Conservation (phyloP, 2,329 filamentous ascomycete genomes). For the Salinomyces thailandicus region DNA sequence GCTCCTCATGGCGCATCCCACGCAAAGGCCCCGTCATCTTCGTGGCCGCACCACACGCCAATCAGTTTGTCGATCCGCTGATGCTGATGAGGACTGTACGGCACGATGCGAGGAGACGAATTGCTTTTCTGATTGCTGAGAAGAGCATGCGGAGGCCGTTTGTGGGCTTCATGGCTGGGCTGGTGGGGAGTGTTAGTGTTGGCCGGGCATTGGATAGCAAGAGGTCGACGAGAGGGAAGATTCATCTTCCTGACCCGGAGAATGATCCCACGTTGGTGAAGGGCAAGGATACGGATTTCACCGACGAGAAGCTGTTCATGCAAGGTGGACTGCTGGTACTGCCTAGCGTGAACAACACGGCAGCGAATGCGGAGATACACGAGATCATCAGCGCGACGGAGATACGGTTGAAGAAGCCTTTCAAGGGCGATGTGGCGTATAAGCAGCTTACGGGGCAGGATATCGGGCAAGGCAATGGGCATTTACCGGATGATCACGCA, state of each 20-base stretch:
- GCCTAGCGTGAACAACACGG: conserved; percentile 69
- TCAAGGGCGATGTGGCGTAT: conserved; percentile 65
- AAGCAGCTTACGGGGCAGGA: conserved; percentile 67
- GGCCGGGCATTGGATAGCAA: conserved; percentile 82
- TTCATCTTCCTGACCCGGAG: conserved; percentile 83
- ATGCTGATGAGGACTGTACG: conserved; percentile 86
- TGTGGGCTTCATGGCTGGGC: conserved; percentile 74
- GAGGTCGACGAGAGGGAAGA: conserved; percentile 64
- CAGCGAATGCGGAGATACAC: conserved; percentile 72
- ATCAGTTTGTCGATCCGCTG: conserved; percentile 94
- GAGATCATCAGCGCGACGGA: conserved; percentile 73
- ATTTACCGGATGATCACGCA: conserved; percentile 45
- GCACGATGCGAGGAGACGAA: conserved; percentile 74
- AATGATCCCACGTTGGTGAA: conserved; percentile 73
- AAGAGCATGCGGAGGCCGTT: conserved; percentile 88
- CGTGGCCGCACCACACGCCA: conserved; percentile 92
- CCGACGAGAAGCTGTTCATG: conserved; percentile 55
- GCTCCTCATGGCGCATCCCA: conserved; percentile 91
- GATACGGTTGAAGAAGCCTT: conserved; percentile 74
- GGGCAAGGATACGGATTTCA: conserved; percentile 71
- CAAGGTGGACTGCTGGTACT: conserved; percentile 76
- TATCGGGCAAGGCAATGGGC: conserved; percentile 49
- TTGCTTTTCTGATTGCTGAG: conserved; percentile 86
- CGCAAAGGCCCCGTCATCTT: conserved; percentile 82
- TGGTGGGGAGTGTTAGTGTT: conserved; percentile 86